Percentiles rank a stretch among this genome's conserved stretches.
Evolutionary conservation across 2,329 filamentous ascomycete species (phyloP).

Genomic region (Pseudofabraea citricarpa): DNA sequence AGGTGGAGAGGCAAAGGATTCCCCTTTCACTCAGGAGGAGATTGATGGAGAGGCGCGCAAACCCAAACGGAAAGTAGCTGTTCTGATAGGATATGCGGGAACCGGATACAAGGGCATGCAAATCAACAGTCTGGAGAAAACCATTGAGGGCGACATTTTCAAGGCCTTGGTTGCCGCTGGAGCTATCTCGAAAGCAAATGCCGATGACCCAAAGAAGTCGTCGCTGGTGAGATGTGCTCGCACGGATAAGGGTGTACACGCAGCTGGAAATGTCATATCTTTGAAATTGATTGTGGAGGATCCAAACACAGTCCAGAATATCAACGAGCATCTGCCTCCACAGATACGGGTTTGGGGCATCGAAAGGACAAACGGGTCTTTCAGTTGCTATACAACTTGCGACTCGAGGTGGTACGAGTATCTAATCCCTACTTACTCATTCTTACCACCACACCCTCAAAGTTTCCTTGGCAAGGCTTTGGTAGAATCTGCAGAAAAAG

Average conservation of each 20-base stretch:
- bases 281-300: constrained; percentile 96
- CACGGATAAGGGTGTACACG: constrained; percentile 96
- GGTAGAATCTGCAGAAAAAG: constrained; percentile 70
- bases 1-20: constrained; percentile 30
- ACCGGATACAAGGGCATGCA: constrained; percentile 98
- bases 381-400: constrained; percentile 92
- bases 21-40: constrained; percentile 67
- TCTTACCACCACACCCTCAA: constrained; percentile 86
- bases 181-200: constrained; percentile 94
- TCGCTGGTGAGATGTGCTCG: constrained; percentile 89
- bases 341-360: constrained; percentile 97
- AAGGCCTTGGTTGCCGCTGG: constrained; percentile 84
- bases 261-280: constrained; percentile 91
- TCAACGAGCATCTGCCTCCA: constrained; percentile 77
- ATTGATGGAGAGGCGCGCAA: constrained; percentile 81
- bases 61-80: constrained; percentile 94
- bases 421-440: constrained; percentile 86
- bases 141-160: constrained; percentile 95
- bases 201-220: constrained; percentile 93
- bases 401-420: constrained; percentile 98
- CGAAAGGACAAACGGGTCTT: constrained; percentile 80
- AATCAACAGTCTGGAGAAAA: constrained; percentile 76
- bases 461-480: constrained; percentile 81
- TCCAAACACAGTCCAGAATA: constrained; percentile 78
- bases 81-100: constrained; percentile 91